A percentile compares a stretch with the other conserved stretches of the same genome.
Conservation (phyloP, 768 basidiomycete species). For the Boletus reticulatus region DNA sequence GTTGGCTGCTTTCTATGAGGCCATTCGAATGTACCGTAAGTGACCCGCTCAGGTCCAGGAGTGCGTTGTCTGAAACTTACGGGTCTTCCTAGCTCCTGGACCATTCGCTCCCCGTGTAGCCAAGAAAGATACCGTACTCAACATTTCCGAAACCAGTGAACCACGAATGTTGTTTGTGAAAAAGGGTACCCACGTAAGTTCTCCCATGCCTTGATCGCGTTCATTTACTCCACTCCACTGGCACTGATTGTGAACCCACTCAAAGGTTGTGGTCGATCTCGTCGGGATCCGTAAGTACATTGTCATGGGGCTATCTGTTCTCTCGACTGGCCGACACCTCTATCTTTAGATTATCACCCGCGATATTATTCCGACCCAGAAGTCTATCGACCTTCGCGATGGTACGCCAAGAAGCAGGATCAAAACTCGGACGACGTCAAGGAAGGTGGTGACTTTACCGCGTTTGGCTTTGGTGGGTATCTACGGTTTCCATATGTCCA, state of each 20-base stretch:
- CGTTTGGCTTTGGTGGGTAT: conserved; percentile 17
- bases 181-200: conserved; percentile 21
- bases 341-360: conserved; percentile 34
- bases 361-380: conserved; percentile 35
- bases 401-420: conserved; percentile 26
- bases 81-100: conserved; percentile 22
- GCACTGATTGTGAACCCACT: not conserved
- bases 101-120: conserved; percentile 27
- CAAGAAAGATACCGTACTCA: conserved; percentile 23
- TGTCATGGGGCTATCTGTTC: not conserved
- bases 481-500: too few relatives aligned
- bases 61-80: not conserved
- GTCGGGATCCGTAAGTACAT: conserved; percentile 28
- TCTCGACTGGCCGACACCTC: not conserved
- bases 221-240: too few relatives aligned
- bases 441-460: conserved; percentile 7
- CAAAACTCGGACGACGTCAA: not conserved
- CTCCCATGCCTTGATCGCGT: too few relatives aligned
- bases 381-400: conserved; percentile 36
- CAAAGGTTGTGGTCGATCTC: conserved; percentile 26
- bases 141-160: conserved; percentile 11
- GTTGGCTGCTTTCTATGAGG: conserved; percentile 28
- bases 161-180: conserved; percentile 10
- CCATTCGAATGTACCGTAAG: conserved; percentile 30
- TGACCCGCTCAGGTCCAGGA: not conserved